Evolutionary conservation across 345 rosid species (phyloP).

Genomic region (Acer negundo): DNA sequence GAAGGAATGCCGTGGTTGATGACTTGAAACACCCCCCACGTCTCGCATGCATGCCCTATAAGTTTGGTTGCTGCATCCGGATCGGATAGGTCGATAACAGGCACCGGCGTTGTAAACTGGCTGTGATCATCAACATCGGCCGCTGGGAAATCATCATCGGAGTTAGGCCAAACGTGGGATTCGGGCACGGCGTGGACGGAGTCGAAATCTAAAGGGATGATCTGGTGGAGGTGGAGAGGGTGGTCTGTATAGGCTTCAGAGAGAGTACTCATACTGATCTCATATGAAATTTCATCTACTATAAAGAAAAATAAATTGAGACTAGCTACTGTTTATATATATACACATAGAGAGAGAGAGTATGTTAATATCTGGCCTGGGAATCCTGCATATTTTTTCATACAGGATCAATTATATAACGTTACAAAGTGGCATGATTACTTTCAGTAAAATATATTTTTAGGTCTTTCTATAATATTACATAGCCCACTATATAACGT

Average conservation of each 20-base stretch:
- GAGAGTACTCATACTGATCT: constrained; percentile 34
- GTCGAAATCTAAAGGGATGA: constrained; percentile 56
- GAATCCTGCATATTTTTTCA: too few species aligned
- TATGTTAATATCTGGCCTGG: too few species aligned
- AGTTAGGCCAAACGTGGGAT: constrained; percentile 50
- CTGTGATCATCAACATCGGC: constrained; percentile 16
- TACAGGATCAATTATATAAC: too few species aligned
- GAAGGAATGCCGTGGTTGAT: constrained; percentile 59
- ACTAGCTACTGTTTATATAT: too few species aligned
- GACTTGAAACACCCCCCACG: constrained; percentile 79
- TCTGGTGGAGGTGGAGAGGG: constrained; percentile 52
- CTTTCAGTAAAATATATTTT: too few species aligned
- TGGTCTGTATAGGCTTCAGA: constrained; percentile 51
- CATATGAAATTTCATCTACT: background rate
- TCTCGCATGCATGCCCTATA: constrained; percentile 57
- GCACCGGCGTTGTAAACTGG: constrained; percentile 29
- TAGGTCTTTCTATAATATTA: too few species aligned
- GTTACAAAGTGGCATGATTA: too few species aligned
- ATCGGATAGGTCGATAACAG: constrained; percentile 54
- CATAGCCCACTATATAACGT: too few species aligned
- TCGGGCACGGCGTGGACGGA: constrained; percentile 52
- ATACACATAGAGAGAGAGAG: too few species aligned
- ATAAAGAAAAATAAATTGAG: background rate
- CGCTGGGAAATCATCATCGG: constrained; percentile 29
- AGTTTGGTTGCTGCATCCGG: constrained; percentile 43